Conservation (phyloP, 1,284 basidiomycete species). For the Rhodofomes roseus region DNA sequence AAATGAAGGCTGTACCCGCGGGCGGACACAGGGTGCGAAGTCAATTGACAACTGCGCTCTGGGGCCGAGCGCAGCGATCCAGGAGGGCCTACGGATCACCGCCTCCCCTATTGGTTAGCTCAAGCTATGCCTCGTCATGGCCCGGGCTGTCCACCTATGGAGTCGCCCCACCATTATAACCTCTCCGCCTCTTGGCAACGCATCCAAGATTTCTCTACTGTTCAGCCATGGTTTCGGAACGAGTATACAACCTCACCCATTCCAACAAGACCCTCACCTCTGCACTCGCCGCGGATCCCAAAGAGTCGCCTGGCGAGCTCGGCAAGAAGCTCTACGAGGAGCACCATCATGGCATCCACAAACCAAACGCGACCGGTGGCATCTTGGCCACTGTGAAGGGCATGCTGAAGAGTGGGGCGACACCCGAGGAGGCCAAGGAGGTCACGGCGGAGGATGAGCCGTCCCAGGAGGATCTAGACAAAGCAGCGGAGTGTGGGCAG, state of each 20-base stretch:
- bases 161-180: neutral
- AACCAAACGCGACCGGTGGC: constrained; percentile 5
- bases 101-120: neutral
- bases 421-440: constrained; percentile 10
- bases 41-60: no score
- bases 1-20: no score
- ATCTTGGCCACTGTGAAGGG: constrained; percentile 1
- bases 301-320: constrained; percentile 7
- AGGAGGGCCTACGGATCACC: neutral
- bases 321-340: constrained; percentile 13
- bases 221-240: constrained; percentile 14
- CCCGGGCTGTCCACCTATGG: neutral
- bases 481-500: constrained; percentile 34
- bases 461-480: constrained; percentile 31
- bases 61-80: neutral
- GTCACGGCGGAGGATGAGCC: constrained; percentile 12
- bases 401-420: constrained; percentile 8
- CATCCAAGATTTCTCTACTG: neutral
- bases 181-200: neutral
- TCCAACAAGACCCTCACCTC: constrained; percentile 15
- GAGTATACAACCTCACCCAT: constrained; percentile 15
- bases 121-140: neutral
- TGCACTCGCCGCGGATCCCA: constrained; percentile 12
- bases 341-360: constrained; percentile 9
- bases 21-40: no score